A percentile compares a stretch with the other conserved stretches of the same genome.
phyloP scores from a whole-genome alignment of 352 stramenopile species.

The Thraustochytrium striatum region DNA sequence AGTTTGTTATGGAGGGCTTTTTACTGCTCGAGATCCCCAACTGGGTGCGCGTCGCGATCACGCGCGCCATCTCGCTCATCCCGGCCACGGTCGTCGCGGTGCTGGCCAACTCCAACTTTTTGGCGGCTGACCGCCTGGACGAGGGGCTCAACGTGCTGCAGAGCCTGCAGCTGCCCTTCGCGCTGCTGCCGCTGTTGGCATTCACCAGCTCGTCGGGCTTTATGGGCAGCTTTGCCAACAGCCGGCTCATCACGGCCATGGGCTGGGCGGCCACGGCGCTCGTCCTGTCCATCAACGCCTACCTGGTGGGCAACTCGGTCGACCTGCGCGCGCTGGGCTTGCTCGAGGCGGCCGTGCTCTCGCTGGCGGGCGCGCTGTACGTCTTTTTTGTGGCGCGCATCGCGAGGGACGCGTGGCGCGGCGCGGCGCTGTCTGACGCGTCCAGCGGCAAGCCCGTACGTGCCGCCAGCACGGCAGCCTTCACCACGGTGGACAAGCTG shows the following conservation, averaged over 20 bases:
- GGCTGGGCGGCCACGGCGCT: constrained; percentile 47
- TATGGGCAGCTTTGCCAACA: constrained; percentile 64
- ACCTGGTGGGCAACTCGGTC: constrained; percentile 48
- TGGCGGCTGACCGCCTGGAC: constrained; percentile 72
- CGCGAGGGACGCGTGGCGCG: not conserved
- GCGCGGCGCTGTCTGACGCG: not conserved
- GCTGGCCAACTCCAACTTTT: constrained; percentile 66
- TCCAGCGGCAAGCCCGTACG: too few relatives aligned
- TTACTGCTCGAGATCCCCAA: constrained; percentile 79
- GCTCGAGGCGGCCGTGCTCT: not conserved
- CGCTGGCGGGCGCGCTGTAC: not conserved
- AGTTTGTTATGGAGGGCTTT: constrained; percentile 96
- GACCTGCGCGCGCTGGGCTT: not conserved
- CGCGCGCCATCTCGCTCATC: constrained; percentile 81
- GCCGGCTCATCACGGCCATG: not conserved
- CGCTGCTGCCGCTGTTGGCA: constrained; percentile 72
- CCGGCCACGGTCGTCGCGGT: constrained; percentile 77
- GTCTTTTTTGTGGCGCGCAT: not conserved
- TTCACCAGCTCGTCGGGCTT: constrained; percentile 65
- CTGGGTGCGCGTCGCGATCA: constrained; percentile 77
- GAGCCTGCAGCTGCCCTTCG: constrained; percentile 83
- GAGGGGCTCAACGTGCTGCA: constrained; percentile 85
- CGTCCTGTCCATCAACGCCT: constrained; percentile 56
- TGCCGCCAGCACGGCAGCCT: too few relatives aligned
- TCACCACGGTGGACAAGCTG: too few relatives aligned